Evolutionary conservation across 2,329 filamentous ascomycete genomes (phyloP), one percentile per base, ranked within the genome.

Genomic region (Ascochyta lentis): DNA sequence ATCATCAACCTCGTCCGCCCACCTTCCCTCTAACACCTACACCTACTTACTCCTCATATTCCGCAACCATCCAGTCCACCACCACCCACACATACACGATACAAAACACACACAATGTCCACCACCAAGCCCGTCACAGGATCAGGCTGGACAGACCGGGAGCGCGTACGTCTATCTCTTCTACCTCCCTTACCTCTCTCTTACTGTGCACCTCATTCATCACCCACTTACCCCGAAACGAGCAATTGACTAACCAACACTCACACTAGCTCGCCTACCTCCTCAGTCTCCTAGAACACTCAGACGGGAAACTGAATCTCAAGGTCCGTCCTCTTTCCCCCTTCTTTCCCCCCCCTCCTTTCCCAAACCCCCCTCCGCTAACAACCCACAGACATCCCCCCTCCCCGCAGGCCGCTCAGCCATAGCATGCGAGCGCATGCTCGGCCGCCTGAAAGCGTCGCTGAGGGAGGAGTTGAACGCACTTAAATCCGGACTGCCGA

Each of bases 341-440:
- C 8, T 12, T 9, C 27, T 10, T 29, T 10, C 27, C 26, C 26
- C 26, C 6, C 6, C 8, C 26, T 37, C 27, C 19, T 19, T 19
- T 19, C 22, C 29, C 4, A 4, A 29, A 12, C 16, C 27, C 37
- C 35, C n/a, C 56, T 8, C 9, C 6, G n/a, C 29, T 33, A 42
- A 44, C 49, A 27, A 26, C 6, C 9, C 7, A 24, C 46, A 68
- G 64, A 50, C 33, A n/a, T 50, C 63, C 3, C 66, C 65, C 0
- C 59, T 58, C 23, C 64, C 66, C 2, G 12, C 27, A 13, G 58
- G 59, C 34, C 61, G 65, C 41, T 48, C 55, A 22, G 34, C 53
- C 16, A 64, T 66, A 40, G 64, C 66, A 2, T 69, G 66, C 45
- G 47, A 67, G 49, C 61, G 59, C 42, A 69, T 69, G 65, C 10